phyloP scores from a whole-genome alignment of 495 filamentous ascomycete species.

The Hyaloscypha hepaticicola region DNA sequence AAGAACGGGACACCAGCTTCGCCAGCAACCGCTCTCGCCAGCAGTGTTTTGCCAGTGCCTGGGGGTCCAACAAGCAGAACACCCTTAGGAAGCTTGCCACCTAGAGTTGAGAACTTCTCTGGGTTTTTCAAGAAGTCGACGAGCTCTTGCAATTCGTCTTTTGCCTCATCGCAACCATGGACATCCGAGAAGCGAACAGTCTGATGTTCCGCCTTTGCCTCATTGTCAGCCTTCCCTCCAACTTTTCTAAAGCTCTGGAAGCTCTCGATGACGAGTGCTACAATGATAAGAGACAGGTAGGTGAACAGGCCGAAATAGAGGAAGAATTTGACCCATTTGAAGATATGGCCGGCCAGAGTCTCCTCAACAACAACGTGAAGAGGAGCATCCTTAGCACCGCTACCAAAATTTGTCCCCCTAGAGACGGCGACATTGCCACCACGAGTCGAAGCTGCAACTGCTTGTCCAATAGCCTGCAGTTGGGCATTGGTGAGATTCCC shows the following conservation, averaged over 20 bases:
- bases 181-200: constrained; percentile 91
- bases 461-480: constrained; percentile 82
- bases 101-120: constrained; percentile 84
- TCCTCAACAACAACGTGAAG: constrained; percentile 97
- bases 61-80: constrained; percentile 93
- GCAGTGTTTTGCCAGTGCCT: constrained; percentile 96
- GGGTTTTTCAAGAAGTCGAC: constrained; percentile 95
- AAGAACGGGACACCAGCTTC: constrained; percentile 98
- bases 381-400: constrained; percentile 72
- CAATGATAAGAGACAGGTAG: constrained; percentile 70
- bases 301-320: constrained; percentile 71
- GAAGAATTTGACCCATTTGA: constrained; percentile 88
- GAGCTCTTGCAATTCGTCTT: constrained; percentile 95
- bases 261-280: constrained; percentile 78
- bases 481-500: constrained; percentile 55
- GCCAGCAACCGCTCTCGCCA: constrained; percentile 93
- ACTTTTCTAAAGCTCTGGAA: constrained; percentile 76
- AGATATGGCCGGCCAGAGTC: constrained; percentile 69
- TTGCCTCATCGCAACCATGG: constrained; percentile 96
- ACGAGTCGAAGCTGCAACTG: constrained; percentile 70
- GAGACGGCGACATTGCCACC: constrained; percentile 63
- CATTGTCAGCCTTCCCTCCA: constrained; percentile 62
- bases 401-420: constrained; percentile 43
- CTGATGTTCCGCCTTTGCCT: constrained; percentile 88
- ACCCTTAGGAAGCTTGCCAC: constrained; percentile 95